These are phyloP conservation scores for Trichoderma sp. DNA, from an alignment of 2,329 filamentous ascomycete genomes.

Conservation along the genomic window DNA sequence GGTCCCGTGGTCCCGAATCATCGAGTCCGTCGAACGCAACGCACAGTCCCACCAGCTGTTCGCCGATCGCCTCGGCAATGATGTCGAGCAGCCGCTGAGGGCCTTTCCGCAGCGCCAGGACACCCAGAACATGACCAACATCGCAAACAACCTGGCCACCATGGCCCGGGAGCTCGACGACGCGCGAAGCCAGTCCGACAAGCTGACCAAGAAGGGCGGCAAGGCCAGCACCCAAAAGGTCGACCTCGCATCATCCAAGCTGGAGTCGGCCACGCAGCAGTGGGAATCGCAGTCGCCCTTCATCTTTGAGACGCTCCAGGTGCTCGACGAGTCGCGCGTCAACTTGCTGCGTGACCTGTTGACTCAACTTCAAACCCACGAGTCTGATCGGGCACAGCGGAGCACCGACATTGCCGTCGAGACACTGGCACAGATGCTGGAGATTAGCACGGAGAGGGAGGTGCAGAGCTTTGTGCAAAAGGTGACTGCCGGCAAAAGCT, in stretches of 20 bases:
- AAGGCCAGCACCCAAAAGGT: constrained; percentile 77
- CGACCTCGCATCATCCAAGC: constrained; percentile 68
- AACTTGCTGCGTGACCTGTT: constrained; percentile 89
- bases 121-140: constrained; percentile 76
- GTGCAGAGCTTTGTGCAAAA: constrained; percentile 69
- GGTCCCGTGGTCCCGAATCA: constrained; percentile 84
- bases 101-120: constrained; percentile 74
- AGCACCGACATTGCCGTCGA: constrained; percentile 73
- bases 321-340: constrained; percentile 82
- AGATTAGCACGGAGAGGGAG: constrained; percentile 83
- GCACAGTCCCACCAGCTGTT: constrained; percentile 83
- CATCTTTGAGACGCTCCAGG: constrained; percentile 90
- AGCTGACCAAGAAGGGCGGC: constrained; percentile 75
- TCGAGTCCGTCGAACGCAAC: constrained; percentile 75
- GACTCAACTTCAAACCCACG: constrained; percentile 90
- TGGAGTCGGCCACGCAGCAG: constrained; percentile 77
- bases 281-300: constrained; percentile 96
- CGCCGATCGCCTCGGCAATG: constrained; percentile 78
- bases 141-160: constrained; percentile 75
- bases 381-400: constrained; percentile 82
- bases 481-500: constrained; percentile 45
- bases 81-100: constrained; percentile 83
- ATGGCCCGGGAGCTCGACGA: constrained; percentile 85
- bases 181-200: constrained; percentile 83
- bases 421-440: constrained; percentile 78